Evolutionary conservation across 805 yeast genomes (phyloP), one percentile per base, ranked within the genome.

Genomic region (Dipodascus albidus): DNA sequence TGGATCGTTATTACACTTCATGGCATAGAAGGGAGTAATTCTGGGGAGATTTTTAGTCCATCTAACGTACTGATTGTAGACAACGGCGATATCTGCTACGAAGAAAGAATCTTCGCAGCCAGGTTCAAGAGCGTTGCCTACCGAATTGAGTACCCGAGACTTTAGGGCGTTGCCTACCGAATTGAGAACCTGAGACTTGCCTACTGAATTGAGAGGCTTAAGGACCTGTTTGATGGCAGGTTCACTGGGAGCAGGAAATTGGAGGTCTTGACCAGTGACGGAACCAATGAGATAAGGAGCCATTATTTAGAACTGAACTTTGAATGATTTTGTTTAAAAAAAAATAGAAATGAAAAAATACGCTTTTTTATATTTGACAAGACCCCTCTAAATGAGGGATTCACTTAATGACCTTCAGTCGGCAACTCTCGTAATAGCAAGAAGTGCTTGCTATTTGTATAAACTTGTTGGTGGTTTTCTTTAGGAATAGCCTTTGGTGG

Each of bases 21-120:
- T 93, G 19, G 99, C 99, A 69, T 90, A 91, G 64, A 77, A 83
- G n/a, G 97, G 96, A 54, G 78, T 77, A 38, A 91, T 83, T 48
- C 82, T 72, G 20, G 96, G 96, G 62, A 91, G 73, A 42, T 72
- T 66, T 21, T 59, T 51, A 24, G 66, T 64, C 97, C 98, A 91
- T 44, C 79, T 71, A n/a, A 67, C 57, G 56, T 75, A 75, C 53
- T 88, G 75, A 54, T 82, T 75, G 55, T 72, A 73, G 35, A 93
- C 77, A 62, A 84, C 83, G 24, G 86, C 87, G 56, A 88, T 69
- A 69, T 91, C 96, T 60, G 93, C 86, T 48, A 91, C 87, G 62
- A 83, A 91, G 64, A 91, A 91, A 3, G 97, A 81, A 62, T 85
- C 85, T 64, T 88, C 95, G 21, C 80, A 88, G 51, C 87, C 93